These are phyloP conservation scores for Glarea lozoyensis DNA, from an alignment of 495 filamentous ascomycete species.

Conservation along the genomic window DNA sequence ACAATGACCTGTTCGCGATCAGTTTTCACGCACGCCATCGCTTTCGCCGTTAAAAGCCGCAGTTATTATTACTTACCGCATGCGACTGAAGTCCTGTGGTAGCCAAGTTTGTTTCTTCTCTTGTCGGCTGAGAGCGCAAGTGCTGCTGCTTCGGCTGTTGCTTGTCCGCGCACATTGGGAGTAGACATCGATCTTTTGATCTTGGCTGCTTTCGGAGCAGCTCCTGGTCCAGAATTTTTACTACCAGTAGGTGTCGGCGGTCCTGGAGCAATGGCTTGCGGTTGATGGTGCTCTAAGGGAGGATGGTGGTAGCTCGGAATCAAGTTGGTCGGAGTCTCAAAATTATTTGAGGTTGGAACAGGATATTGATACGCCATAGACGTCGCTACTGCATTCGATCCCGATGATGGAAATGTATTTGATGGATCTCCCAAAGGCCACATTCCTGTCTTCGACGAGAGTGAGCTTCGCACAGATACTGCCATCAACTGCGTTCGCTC, in stretches of 20 bases:
- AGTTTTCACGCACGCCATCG: slow-evolving; percentile 7
- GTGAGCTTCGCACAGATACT: slow-evolving; percentile 21
- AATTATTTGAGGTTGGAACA: slow-evolving; percentile 27
- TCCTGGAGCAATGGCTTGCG: slow-evolving; percentile 15
- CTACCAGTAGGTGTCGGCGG: slow-evolving; percentile 21
- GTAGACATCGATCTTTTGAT: slow-evolving; percentile 58
- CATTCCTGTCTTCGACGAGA: slow-evolving; percentile 21
- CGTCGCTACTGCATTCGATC: slow-evolving; percentile 32
- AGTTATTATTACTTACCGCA: slow-evolving; percentile 64
- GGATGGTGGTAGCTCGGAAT: slow-evolving; percentile 28
- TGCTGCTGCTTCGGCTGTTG: slow-evolving; percentile 26
- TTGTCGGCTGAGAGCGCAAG: slow-evolving; percentile 57
- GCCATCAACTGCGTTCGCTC: slow-evolving; percentile 22
- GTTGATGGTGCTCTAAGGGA: slow-evolving; percentile 25
- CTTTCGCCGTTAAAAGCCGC: background rate
- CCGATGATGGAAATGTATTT: slow-evolving; percentile 14
- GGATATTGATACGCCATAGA: slow-evolving; percentile 47
- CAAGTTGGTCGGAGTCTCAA: slow-evolving; percentile 31
- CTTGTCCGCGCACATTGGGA: slow-evolving; percentile 51
- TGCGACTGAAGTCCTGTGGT: slow-evolving; percentile 93
- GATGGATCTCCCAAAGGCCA: slow-evolving; percentile 18
- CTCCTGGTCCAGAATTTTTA: slow-evolving; percentile 18
- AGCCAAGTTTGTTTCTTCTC: slow-evolving; percentile 92
- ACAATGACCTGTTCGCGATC: slow-evolving; percentile 62
- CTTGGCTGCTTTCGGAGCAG: slow-evolving; percentile 33